phyloP scores from a whole-genome alignment of 345 rosid species.

The Salix exigua region DNA sequence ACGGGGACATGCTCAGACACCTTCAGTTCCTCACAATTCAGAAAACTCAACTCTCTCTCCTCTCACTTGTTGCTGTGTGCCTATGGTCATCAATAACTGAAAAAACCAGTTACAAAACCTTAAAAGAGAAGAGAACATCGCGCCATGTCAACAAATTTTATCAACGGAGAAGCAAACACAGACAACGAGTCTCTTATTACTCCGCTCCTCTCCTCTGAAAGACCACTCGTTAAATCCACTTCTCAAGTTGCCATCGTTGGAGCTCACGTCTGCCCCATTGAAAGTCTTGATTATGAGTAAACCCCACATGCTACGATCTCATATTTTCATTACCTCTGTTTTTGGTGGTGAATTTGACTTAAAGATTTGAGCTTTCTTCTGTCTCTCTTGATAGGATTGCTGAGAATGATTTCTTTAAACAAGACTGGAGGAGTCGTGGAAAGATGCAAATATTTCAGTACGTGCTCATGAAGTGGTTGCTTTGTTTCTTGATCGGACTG shows the following conservation, averaged over 20 bases:
- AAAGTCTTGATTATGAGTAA: slow-evolving; percentile 95
- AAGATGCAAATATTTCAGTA: slow-evolving; percentile 65
- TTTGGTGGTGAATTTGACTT: neutral
- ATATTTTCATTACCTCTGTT: neutral
- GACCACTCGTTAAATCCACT: slow-evolving; percentile 58
- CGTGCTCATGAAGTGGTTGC: slow-evolving; percentile 72
- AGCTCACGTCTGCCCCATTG: slow-evolving; percentile 68
- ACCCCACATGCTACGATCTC: neutral
- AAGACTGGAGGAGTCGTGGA: slow-evolving; percentile 80
- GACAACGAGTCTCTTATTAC: slow-evolving; percentile 46
- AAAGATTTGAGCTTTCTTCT: neutral
- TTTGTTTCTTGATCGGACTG: slow-evolving; percentile 62
- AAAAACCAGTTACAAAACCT: neutral
- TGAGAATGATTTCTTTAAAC: slow-evolving; percentile 88
- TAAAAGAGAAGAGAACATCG: too few species aligned
- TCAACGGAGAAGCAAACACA: neutral
- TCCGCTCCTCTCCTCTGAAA: slow-evolving; percentile 46
- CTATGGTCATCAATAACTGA: neutral
- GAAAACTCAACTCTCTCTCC: neutral
- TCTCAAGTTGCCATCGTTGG: slow-evolving; percentile 97
- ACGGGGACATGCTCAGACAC: neutral
- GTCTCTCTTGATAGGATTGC: slow-evolving; percentile 42
- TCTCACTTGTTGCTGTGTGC: neutral
- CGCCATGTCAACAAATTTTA: slow-evolving; percentile 5
- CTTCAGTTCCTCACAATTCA: neutral